Base-by-base conservation (phyloP, 129 eudicot genomes). In the Centrapalus pauciflorus region DNA sequence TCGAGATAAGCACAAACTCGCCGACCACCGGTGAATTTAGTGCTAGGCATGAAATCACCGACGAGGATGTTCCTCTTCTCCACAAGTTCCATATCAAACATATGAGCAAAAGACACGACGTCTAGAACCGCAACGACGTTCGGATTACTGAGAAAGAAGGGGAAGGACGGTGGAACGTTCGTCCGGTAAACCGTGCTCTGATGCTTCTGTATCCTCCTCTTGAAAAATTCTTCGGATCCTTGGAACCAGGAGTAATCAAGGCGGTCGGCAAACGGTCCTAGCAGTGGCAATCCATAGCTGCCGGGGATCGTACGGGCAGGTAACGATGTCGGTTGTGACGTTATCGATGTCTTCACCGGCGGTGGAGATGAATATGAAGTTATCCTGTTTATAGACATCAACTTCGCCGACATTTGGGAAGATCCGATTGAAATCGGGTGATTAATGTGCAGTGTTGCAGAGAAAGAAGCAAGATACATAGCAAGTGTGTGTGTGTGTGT, bases 91-190 rank as follows among this genome's bases (percentile, higher is more conserved):
- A 52, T 74, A 77, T 84, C 92, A 72, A 88, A 84, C 64, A 88
- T 78, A 46, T 76, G 70, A 4, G 79, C 82, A 64, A 88, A 88
- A 24, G 81, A 73, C 13, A 67, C 25, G 32, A 72, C 43, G 25
- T 88, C 96, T 24, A 84, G 64, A 4, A 88, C 73, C 17, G 79
- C 90, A 11, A 88, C 55, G 25, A 88, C 96, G 25, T 72, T 77
- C 5, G 96, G 84, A 45, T 84, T 69, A 2, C 23, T 49, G 51
- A 78, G 51, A 20, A 82, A 70, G 55, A 84, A 84, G 0, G 88
- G 96, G 7, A 75, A 75, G 7, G 82, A 76, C 7, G 96, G 96
- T 6, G 96, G 96, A 75, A 88, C 82, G 71, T 88, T 88, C 37
- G 83, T 71, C 3, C 96, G 80, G 71, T 81, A 84, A 1, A 87